A percentile compares a stretch with the other conserved stretches of the same genome.
Evolutionary conservation across 1,139 yeast genomes (phyloP).

Genomic region (Suhomyces yuchorum): DNA sequence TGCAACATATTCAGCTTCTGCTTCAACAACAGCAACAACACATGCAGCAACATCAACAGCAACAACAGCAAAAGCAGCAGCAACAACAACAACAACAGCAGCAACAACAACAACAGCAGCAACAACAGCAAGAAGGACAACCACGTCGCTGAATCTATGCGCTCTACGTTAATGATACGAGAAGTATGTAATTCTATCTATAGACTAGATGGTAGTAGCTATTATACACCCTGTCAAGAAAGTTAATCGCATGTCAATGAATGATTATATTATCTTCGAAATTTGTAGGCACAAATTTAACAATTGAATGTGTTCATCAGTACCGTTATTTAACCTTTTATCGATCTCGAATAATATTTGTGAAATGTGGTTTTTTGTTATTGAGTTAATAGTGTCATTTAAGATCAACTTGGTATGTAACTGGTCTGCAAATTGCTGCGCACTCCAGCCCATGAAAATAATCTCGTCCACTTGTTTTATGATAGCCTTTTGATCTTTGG

Average conservation of each 20-base stretch:
- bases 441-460: slow-evolving; percentile 83
- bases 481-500: slow-evolving; percentile 41
- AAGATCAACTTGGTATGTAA: slow-evolving; percentile 72
- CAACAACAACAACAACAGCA: slow-evolving; percentile 10
- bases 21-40: slow-evolving; percentile 12
- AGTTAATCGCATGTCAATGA: no score
- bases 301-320: slow-evolving; percentile 87
- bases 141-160: neutral
- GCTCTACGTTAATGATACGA: neutral
- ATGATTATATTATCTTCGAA: slow-evolving; percentile 32
- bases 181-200: neutral
- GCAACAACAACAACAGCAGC: slow-evolving; percentile 15
- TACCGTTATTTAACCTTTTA: slow-evolving; percentile 74
- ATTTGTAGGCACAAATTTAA: slow-evolving; percentile 68
- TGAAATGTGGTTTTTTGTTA: slow-evolving; percentile 66
- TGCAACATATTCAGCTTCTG: slow-evolving; percentile 10
- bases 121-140: slow-evolving; percentile 9
- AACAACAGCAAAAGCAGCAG: slow-evolving; percentile 10
- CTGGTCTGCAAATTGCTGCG: slow-evolving; percentile 75
- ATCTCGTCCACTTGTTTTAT: slow-evolving; percentile 54
- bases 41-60: slow-evolving; percentile 6
- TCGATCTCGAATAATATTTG: slow-evolving; percentile 74
- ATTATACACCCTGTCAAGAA: neutral
- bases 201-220: neutral
- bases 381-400: slow-evolving; percentile 54